Evolutionary conservation across 2,329 filamentous ascomycete genomes (phyloP).

Genomic region (Nemania diffusa): DNA sequence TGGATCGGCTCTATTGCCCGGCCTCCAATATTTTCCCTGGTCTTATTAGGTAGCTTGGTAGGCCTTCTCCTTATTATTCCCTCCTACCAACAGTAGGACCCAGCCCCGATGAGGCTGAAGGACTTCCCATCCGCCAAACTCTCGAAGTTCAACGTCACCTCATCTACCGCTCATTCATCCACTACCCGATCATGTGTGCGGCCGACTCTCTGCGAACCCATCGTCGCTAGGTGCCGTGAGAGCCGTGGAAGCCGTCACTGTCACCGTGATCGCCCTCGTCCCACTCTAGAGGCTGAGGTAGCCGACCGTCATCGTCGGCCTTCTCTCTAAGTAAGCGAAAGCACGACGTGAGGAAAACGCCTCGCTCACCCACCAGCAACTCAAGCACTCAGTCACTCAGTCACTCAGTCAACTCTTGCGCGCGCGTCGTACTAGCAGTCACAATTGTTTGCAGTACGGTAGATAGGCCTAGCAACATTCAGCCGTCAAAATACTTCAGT

Average conservation of each 20-base stretch:
- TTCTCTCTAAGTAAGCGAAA: slow-evolving; percentile 6
- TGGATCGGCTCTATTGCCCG: slow-evolving; percentile 3
- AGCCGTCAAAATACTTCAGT: slow-evolving; percentile 8
- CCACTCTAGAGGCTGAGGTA: slow-evolving; percentile 24
- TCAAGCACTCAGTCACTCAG: not conserved
- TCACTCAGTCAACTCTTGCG: not conserved
- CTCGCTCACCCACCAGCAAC: slow-evolving; percentile 5
- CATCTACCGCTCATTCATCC: slow-evolving; percentile 31
- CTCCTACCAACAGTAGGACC: slow-evolving; percentile 20
- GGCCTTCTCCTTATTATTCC: slow-evolving; percentile 6
- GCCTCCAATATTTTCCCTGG: slow-evolving; percentile 24
- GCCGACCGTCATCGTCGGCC: slow-evolving; percentile 23
- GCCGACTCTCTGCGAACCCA: slow-evolving; percentile 13
- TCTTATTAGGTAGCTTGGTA: not conserved
- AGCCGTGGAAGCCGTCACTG: slow-evolving; percentile 22
- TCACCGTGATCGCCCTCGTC: slow-evolving; percentile 15
- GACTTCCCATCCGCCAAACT: slow-evolving; percentile 35
- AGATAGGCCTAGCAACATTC: not conserved
- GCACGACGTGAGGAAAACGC: slow-evolving; percentile 11
- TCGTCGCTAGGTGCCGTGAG: slow-evolving; percentile 25
- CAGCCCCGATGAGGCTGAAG: slow-evolving; percentile 46
- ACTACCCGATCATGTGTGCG: slow-evolving; percentile 30
- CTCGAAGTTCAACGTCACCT: slow-evolving; percentile 44
- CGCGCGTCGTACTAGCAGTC: slow-evolving; percentile 5
- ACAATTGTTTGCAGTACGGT: not conserved